phyloP scores from a whole-genome alignment of 2,329 filamentous ascomycete genomes.

The Talaromyces marneffei region DNA sequence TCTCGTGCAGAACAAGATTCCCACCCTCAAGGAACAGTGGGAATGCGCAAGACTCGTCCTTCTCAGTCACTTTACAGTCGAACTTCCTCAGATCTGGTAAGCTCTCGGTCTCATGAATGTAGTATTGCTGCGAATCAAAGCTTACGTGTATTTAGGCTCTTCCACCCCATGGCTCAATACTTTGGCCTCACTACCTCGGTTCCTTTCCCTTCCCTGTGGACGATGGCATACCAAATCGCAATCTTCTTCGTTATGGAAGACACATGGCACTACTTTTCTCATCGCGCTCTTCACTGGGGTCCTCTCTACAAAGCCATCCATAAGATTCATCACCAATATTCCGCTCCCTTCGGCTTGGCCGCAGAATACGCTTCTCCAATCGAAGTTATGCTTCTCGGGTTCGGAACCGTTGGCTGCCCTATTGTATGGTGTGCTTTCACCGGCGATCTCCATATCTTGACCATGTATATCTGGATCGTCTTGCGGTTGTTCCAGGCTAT shows the following conservation, averaged over 20 bases:
- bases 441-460: constrained; percentile 84
- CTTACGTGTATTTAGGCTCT: constrained; percentile 52
- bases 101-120: constrained; percentile 13
- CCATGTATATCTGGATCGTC: constrained; percentile 96
- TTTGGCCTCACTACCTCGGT: constrained; percentile 83
- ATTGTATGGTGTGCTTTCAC: constrained; percentile 79
- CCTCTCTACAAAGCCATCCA: constrained; percentile 94
- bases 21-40: constrained; percentile 89
- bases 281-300: constrained; percentile 88
- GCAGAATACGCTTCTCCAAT: constrained; percentile 97
- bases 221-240: constrained; percentile 84
- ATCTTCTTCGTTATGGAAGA: constrained; percentile 96
- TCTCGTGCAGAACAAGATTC: constrained; percentile 63
- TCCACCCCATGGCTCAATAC: constrained; percentile 92
- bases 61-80: constrained; percentile 92
- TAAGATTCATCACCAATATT: constrained; percentile 99
- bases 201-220: constrained; percentile 79
- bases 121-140: background rate
- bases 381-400: constrained; percentile 88
- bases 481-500: constrained; percentile 94
- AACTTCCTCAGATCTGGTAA: constrained; percentile 92
- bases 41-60: constrained; percentile 89
- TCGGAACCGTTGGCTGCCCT: constrained; percentile 76
- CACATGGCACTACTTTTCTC: constrained; percentile 96
- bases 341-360: constrained; percentile 89